phyloP scores from a whole-genome alignment of 1,284 basidiomycete species.

The Meira miltonrushii region DNA sequence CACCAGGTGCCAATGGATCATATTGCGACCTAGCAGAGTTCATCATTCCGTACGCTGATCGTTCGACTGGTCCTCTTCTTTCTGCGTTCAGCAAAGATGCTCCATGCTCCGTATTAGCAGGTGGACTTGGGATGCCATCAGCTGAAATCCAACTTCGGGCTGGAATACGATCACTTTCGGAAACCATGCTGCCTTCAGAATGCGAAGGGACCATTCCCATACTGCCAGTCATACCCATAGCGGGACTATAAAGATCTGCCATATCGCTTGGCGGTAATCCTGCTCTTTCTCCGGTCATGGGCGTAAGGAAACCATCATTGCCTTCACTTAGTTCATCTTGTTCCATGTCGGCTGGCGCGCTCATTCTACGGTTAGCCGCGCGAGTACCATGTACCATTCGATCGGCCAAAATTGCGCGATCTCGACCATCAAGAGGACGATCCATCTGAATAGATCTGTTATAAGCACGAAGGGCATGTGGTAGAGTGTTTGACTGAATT shows the following conservation, averaged over 20 bases:
- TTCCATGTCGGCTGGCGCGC: conserved; percentile 8
- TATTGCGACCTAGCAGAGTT: conserved; percentile 10
- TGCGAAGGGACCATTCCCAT: neutral
- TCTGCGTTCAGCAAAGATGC: conserved; percentile 12
- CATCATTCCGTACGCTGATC: conserved; percentile 6
- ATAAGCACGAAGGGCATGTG: neutral
- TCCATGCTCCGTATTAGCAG: conserved; percentile 28
- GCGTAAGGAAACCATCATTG: neutral
- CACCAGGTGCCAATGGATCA: conserved; percentile 11
- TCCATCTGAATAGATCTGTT: neutral
- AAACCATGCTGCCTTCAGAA: conserved; percentile 17
- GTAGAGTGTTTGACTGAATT: conserved; percentile 17
- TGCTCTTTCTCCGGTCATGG: neutral
- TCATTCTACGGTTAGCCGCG: neutral
- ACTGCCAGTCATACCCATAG: neutral
- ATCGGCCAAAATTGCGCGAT: conserved; percentile 12
- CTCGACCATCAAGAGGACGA: conserved; percentile 3
- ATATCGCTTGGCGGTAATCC: neutral
- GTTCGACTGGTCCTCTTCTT: conserved; percentile 17
- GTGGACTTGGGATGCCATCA: conserved; percentile 27
- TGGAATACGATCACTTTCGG: conserved; percentile 26
- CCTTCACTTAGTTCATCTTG: neutral
- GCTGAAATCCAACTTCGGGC: conserved; percentile 33
- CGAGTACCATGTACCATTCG: conserved; percentile 1
- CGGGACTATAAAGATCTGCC: neutral